A percentile compares a stretch with the other conserved stretches of the same genome.
phyloP scores from a whole-genome alignment of 371 early-diverging fungal genomes.

The Mucor piriformis region DNA sequence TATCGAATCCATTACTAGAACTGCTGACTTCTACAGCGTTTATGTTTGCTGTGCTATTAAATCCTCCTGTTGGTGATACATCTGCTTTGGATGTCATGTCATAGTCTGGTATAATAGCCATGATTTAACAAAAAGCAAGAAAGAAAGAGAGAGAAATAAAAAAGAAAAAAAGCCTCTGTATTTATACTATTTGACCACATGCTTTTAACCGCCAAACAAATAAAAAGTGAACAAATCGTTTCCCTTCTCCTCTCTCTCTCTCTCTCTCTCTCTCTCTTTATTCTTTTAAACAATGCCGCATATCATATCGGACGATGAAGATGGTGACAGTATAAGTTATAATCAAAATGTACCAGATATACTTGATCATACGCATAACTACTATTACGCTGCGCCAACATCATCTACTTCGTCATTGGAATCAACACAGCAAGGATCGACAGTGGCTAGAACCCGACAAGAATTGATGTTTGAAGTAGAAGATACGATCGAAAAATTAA shows the following conservation, averaged over 20 bases:
- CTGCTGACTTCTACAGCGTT: background rate
- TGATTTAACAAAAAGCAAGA: background rate
- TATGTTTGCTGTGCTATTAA: background rate
- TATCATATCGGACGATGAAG: background rate
- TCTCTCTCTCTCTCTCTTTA: too few species aligned
- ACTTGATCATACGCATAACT: slow-evolving; percentile 1
- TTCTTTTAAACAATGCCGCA: background rate
- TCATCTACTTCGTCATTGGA: too few species aligned
- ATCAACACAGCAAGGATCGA: background rate
- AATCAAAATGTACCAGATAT: background rate
- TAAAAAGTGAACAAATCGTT: background rate
- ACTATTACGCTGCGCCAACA: background rate
- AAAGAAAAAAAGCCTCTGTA: background rate
- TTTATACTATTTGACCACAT: slow-evolving; percentile 1
- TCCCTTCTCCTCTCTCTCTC: background rate
- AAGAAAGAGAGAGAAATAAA: background rate
- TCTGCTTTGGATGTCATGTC: too few species aligned
- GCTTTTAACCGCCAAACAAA: background rate
- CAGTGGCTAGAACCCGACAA: slow-evolving; percentile 15
- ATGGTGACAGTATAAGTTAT: background rate
- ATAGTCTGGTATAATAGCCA: background rate
- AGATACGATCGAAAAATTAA: slow-evolving; percentile 11
- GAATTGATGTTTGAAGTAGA: slow-evolving; percentile 19
- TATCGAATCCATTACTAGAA: background rate
- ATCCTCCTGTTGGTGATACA: background rate